Base-by-base conservation (phyloP, 768 basidiomycete genomes). In the Mrakia gelida region DNA sequence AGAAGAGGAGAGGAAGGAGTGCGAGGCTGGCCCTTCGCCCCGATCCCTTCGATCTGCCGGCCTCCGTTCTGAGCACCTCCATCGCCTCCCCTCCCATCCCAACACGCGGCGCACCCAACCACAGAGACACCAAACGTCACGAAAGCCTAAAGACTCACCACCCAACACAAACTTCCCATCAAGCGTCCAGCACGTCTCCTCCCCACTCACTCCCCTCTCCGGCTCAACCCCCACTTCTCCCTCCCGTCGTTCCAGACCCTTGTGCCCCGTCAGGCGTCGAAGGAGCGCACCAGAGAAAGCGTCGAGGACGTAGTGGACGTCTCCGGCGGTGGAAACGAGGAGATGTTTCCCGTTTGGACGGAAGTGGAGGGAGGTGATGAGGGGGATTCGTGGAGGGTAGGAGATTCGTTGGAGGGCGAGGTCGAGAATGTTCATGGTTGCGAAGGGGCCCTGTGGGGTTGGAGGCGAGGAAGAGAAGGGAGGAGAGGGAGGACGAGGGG, bases 111-210 rank as follows among this genome's bases (percentile, higher is more conserved):
- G n/a, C n/a, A n/a, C n/a, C 9, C 49, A 16, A 21, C 16, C 18
- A n/a, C 26, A 11, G 9, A 16, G 43, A 62, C 2, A 9, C 26
- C 21, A 65, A 43, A 68, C 21, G 9, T 41, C 62, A 41, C 45
- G 45, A 45, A 45, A 45, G 11, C 6, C 34, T 21, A 1, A 26
- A 13, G 2, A 77, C 78, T 77, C 62, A 74, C 97, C 97, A 30
- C 92, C 88, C 8, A 97, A 84, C 62, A 98, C 87, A 81, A 88
- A 99, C 84, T 92, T 92, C 84, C 94, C 94, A 84, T 99, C 96
- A 0, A 94, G 92, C 3, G 93, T 95, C 93, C 94, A 98, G 16
- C 89, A 88, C 6, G 95, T 91, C 85, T 98, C 97, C 83, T 98
- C 94, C 18, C 95, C 93, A 79, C 94, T 95, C 76, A 88, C 89